These are phyloP conservation scores for Phaeosphaeria sp. DNA, from an alignment of 2,329 filamentous ascomycete species.

Conservation along the genomic window DNA sequence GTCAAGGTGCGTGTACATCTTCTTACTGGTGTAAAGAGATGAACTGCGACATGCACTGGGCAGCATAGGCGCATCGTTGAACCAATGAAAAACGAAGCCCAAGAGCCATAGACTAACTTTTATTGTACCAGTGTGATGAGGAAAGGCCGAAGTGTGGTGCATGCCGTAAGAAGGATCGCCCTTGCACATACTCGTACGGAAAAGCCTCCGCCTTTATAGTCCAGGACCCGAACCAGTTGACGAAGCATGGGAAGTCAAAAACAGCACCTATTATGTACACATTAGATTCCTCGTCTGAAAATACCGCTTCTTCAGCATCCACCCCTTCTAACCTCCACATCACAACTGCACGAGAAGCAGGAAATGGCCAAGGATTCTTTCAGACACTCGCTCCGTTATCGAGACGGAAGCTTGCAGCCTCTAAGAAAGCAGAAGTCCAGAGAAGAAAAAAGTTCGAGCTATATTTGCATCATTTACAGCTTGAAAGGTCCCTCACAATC, in stretches of 20 bases:
- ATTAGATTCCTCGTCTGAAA: constrained; percentile 6
- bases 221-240: constrained; percentile 37
- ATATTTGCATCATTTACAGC: constrained; percentile 20
- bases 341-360: constrained; percentile 25
- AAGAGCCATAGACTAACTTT: constrained; percentile 1
- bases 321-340: constrained; percentile 20
- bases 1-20: constrained; percentile 31
- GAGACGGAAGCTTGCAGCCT: constrained; percentile 12
- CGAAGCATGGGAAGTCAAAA: constrained; percentile 36
- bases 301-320: constrained; percentile 1
- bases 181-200: constrained; percentile 36
- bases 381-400: constrained; percentile 28
- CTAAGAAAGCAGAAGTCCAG: constrained; percentile 17
- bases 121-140: constrained; percentile 32
- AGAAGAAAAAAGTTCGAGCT: constrained; percentile 22
- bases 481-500: constrained; percentile 5
- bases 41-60: too few species aligned
- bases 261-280: constrained; percentile 19
- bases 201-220: constrained; percentile 33
- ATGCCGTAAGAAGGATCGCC: constrained; percentile 36
- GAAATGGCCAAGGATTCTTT: constrained; percentile 32
- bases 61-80: not conserved
- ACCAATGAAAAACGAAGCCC: not conserved
- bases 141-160: constrained; percentile 34
- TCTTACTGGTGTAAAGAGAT: not conserved